Base-by-base conservation (phyloP, 306 rosid species). In the Glycine soja region DNA sequence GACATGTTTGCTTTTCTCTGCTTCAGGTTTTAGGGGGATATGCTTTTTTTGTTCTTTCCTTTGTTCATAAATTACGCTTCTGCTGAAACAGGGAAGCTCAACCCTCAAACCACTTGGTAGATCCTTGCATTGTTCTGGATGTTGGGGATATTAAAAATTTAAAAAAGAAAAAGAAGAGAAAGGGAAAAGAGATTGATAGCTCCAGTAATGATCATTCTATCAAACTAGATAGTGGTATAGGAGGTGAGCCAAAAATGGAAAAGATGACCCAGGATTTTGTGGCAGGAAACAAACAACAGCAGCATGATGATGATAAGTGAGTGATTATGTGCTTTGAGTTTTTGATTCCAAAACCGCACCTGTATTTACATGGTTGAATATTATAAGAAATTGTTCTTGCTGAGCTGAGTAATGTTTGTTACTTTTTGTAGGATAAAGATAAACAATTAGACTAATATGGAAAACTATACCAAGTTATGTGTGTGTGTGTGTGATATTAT, bases 271-370 rank as follows among this genome's bases (percentile, higher is more conserved):
- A 70, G 74, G 85, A 65, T 76, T 64, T 83, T 75, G 71, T 30
- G 16, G 15, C 40, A 32, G 66, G 53, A 76, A 80, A 80, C 71
- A 81, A 64, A 70, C 85, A 76, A 53, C 30, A 43, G 72, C 66
- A 72, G 15, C 83, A 72, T 56, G 67, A 69, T 48, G 70, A 84
- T 83, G 81, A 77, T 38, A 77, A 52, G 89, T 87, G 81, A 83
- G 87, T 83, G 48, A 45, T 77, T 63, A 19, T 76, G 68, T 45
- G 51, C 63, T 30, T 75, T 74, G 78, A 61, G 57, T 77, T 81
- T 38, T 73, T 50, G 56, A 70, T 58, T 65, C 45, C 67, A 34
- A 46, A 54, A 15, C 3, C 57, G 36, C 64, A 3, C 24, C 19
- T 50, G 64, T 38, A 12, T 16, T 67, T 74, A 52, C 47, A 43